Evolutionary conservation across 2,329 filamentous ascomycete genomes (phyloP), one percentile per base, ranked within the genome.

Genomic region (Talaromyces pinophilus): DNA sequence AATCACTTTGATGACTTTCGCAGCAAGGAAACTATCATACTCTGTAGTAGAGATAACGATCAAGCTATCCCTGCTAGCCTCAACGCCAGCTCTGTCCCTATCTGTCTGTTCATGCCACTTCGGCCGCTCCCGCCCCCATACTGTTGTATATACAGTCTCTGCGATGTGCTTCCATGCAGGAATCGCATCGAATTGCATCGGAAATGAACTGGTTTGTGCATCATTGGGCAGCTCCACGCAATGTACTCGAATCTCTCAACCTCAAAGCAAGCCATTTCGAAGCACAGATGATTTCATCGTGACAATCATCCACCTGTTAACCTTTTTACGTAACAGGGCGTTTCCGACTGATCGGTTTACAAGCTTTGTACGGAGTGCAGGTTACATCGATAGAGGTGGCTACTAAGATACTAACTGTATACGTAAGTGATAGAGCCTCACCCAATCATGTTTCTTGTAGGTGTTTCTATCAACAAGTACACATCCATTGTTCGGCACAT

Each of bases 91-190:
- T n/a, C 13, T 35, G 35, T 50, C 8, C 46, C 46, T 62, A 35
- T 38, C 44, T 54, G 19, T 48, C 35, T 50, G 19, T n/a, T 22
- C 8, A 22, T 19, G 17, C 44, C 38, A 48, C 40, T 50, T 64
- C 62, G 62, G 62, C 62, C 62, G 62, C 62, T 64, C 62, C 62
- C 62, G 62, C 52, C 52, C 62, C 54, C 38, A 19, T 60, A 17
- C 38, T 25, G 6, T n/a, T 28, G 15, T 44, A 30, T 2, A 3
- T 33, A 11, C n/a, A 13, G 19, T 40, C 13, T 28, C 13, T 11
- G n/a, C 54, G n/a, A 38, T 57, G 33, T 15, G 19, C 17, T 22
- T 38, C 2, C 30, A 15, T 30, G 50, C 25, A 30, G n/a, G 25
- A 33, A 22, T 35, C 11, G 54, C 54, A 25, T 38, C 6, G 38